Percentiles rank a stretch among this genome's conserved stretches.
Evolutionary conservation across 768 basidiomycete genomes (phyloP).

Genomic region (Podaxis sp.): DNA sequence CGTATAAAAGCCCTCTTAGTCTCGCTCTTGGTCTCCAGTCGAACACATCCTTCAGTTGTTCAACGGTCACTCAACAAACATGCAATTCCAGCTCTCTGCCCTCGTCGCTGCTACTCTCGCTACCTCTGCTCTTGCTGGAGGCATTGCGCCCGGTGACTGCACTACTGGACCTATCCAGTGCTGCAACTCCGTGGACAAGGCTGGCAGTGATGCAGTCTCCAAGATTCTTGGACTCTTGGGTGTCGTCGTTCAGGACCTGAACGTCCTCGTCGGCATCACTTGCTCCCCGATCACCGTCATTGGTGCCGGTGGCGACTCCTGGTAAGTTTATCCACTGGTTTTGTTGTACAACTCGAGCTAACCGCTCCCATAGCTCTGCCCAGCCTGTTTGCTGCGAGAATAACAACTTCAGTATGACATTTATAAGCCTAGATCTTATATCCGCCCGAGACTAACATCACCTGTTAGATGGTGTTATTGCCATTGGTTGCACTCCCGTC

Average conservation of each 20-base stretch:
- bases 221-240: constrained; percentile 19
- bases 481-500: constrained; percentile 29
- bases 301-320: constrained; percentile 22
- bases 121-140: constrained; percentile 23
- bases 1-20: not conserved
- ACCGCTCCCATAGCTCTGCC: constrained; percentile 20
- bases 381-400: constrained; percentile 33
- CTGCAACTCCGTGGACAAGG: constrained; percentile 28
- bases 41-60: constrained; percentile 18
- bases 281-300: constrained; percentile 29
- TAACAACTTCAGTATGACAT: constrained; percentile 31
- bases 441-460: not conserved
- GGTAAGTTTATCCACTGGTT: constrained; percentile 18
- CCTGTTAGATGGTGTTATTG: constrained; percentile 25
- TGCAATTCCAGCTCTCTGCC: constrained; percentile 23
- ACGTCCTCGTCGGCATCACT: constrained; percentile 26
- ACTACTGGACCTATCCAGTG: constrained; percentile 16
- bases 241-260: constrained; percentile 23
- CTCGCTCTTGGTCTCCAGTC: constrained; percentile 15
- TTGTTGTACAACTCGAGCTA: not conserved
- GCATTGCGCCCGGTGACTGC: constrained; percentile 5
- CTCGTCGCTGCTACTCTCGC: constrained; percentile 22
- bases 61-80: constrained; percentile 16
- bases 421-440: not conserved
- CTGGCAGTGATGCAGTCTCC: constrained; percentile 11